These are phyloP conservation scores for Salix viminalis DNA, from an alignment of 345 rosid genomes.

Conservation along the genomic window DNA sequence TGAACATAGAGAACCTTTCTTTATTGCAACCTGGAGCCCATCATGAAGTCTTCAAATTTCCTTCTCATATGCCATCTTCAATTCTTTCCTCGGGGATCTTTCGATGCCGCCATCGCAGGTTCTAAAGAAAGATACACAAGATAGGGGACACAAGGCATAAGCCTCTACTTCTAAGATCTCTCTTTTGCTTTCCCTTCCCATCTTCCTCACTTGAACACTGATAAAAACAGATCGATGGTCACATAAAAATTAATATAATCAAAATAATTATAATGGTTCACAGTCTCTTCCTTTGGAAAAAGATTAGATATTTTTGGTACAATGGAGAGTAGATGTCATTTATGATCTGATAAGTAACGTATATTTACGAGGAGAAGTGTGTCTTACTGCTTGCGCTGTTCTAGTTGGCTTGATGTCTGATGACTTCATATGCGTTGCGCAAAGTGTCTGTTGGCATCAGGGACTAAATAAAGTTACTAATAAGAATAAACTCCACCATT, in stretches of 20 bases:
- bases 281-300: background rate
- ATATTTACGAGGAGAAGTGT: background rate
- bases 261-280: background rate
- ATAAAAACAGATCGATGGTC: background rate
- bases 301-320: background rate
- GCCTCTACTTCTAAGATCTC: conserved; percentile 33
- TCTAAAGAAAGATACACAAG: conserved; percentile 25
- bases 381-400: conserved; percentile 7
- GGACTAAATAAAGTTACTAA: background rate
- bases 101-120: background rate
- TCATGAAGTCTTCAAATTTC: background rate
- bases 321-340: background rate
- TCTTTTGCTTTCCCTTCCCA: conserved; percentile 14
- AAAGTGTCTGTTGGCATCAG: conserved; percentile 25
- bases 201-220: conserved; percentile 7
- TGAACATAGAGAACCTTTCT: background rate
- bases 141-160: conserved; percentile 35
- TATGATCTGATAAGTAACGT: background rate
- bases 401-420: conserved; percentile 11
- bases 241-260: background rate
- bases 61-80: background rate
- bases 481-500: background rate
- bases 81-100: background rate
- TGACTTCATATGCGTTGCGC: conserved; percentile 35
- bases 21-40: background rate